Evolutionary conservation across 257 asterid species (phyloP), one percentile per base, ranked within the genome.

Genomic region (Lavandula angustifolia): DNA sequence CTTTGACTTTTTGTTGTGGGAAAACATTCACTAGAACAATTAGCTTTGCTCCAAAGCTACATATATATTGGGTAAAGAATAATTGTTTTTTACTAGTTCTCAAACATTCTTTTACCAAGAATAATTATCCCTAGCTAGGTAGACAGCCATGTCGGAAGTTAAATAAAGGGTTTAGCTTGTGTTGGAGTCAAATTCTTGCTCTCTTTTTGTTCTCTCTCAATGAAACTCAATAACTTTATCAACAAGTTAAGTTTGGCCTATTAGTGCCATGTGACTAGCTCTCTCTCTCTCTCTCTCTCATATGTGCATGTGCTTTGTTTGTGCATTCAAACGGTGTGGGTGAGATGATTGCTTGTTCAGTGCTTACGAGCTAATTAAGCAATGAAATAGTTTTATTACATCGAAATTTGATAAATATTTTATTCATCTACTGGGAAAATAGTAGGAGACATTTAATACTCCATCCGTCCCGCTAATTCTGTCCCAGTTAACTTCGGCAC

Each of bases 181-280:
- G 73, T 75, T 77, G 60, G 49, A 73, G 74, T 78, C 78, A 73
- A 67, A 56, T 59, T 9, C 47, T 71, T 34, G 51, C 48, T 38
- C 57, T 58, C 18, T 54, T 60, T 32, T 22, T 70, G 70, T 22
- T 22, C 27, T 22, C 27, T 78, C 54, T 84, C 90, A 82, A 64
- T 80, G 79, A 79, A 80, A 68, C 80, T 65, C 63, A 75, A 81
- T 78, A 70, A 74, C 88, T 83, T 88, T 80, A 74, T 67, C 76
- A 84, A 74, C 91, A 90, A 90, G 95, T 81, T 81, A 94, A 81
- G 81, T 79, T 82, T 73, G 94, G 88, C 66, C 87, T 87, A 81
- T 79, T 64, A 78, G 84, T 85, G 68, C 80, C 83, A 76, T 65
- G 77, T 79, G 80, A 83, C 84, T 91, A 76, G 85, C 86, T 79